Base-by-base conservation (phyloP, 163 green algal genomes). In the Trebouxia gelatinosa region DNA sequence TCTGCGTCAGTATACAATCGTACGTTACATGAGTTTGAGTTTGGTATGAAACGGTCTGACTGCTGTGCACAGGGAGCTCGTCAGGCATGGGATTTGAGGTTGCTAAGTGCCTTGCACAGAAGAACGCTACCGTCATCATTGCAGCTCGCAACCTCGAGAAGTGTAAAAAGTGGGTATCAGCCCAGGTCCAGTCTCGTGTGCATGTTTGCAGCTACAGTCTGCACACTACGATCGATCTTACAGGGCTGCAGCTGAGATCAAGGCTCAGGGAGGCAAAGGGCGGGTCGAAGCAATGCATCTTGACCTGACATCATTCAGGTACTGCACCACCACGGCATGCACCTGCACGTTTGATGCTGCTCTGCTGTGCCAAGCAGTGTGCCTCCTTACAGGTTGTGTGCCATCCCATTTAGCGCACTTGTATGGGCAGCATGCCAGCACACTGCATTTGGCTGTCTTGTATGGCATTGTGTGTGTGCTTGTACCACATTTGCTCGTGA, bases 261-360 rank as follows among this genome's bases (percentile, higher is more conserved):
- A 64, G 29, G 75, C 75, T 4, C 40, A 65, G 34, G 46, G 64
- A 17, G 61, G 61, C 61, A 58, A 61, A 38, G 61, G 80, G n/a
- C 54, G 70, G 11, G 75, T 81, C 17, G 80, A 84, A 29, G 66
- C 57, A 1, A 80, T 80, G 80, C 71, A 81, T 40, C 32, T 84
- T 16, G 80, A 84, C 67, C 51, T 84, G 7, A 50, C 80, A 5
- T 81, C 74, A 32, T 80, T 84, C 66, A 78, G 57, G 79, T 78
- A n/a, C n/a, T n/a, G 6, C 39, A 31, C 28, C 71, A 37, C 37
- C 66, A 7, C 66, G 35, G 38, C 67, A 58, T 31, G 23, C 9
- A 28, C 9, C 9, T 35, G 23, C 21, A 26, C 59, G 19, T 43
- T 58, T 75, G 16, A n/a, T 11, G 31, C 11, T 61, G 13, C 13